Evolutionary conservation across 371 early-diverging fungal genomes (phyloP), one percentile per base, ranked within the genome.

Genomic region (Lichtheimia corymbifera): DNA sequence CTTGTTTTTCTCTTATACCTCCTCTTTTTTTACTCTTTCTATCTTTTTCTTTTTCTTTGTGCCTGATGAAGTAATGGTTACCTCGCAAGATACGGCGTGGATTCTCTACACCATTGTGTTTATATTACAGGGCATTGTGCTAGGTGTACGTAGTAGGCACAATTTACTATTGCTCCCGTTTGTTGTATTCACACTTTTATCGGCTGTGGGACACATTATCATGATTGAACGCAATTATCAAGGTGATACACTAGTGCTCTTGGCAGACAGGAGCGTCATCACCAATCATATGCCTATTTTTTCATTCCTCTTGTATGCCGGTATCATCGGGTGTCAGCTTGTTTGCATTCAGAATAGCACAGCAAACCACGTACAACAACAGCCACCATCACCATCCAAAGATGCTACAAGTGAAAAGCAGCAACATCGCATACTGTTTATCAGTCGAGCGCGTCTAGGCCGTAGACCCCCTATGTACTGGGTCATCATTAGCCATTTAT

Each of bases 81-180:
- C 65, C 55, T 15, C 28, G 58, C 70, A 73, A 65, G 70, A 69
- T 50, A 60, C 41, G 22, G 61, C 70, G 18, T 77, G 77, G 77
- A 55, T 59, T 47, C 45, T 72, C 17, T 73, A 77, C 58, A 58
- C 63, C 49, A 57, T 61, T 14, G 13, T 74, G 9, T 70, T 73
- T 22, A 27, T 67, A 0, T 22, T 64, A 5, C 53, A 66, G 18
- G 50, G 65, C 2, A 24, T 65, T 15, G 43, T 57, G 15, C 49
- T 73, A 28, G 52, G 53, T 28, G 42, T 47, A 13, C 57, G 73
- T 27, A 64, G 68, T 17, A 59, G 67, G 22, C 50, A 62, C 58
- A 67, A 72, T 24, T 22, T 68, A 2, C 40, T 70, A 20, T 28
- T 76, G 56, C 58, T 68, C n/a, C 73, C 76, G 2, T 73, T 76